Evolutionary conservation across 1,284 basidiomycete species (phyloP).

Genomic region (Ceratobasidium sp.): DNA sequence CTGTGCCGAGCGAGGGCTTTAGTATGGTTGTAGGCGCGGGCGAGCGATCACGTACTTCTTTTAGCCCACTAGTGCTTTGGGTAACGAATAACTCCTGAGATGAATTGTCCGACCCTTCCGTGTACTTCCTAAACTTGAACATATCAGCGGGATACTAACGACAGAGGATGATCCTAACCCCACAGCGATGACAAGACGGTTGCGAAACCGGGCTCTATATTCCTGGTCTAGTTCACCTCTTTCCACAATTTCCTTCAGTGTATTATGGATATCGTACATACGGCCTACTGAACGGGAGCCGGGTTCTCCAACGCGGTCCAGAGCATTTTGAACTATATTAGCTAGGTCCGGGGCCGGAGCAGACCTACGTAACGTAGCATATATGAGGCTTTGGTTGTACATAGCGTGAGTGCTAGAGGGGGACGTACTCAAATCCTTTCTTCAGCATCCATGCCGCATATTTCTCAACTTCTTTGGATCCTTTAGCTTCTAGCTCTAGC

Average conservation of each 20-base stretch:
- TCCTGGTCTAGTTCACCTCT: neutral
- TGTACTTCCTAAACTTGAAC: neutral
- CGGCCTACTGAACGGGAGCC: neutral
- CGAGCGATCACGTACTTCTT: slow-evolving; percentile 3
- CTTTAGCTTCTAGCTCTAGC: slow-evolving; percentile 28
- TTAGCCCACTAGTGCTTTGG: slow-evolving; percentile 20
- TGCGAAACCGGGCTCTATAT: neutral
- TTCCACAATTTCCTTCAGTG: neutral
- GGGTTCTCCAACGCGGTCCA: neutral
- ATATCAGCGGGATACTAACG: neutral
- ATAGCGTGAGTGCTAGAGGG: neutral
- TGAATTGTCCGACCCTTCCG: neutral
- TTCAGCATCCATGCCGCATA: slow-evolving; percentile 40
- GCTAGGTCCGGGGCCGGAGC: neutral
- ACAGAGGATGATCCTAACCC: neutral
- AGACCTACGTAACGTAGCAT: neutral
- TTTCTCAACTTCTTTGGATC: slow-evolving; percentile 23
- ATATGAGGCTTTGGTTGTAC: neutral
- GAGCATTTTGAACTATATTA: slow-evolving; percentile 6
- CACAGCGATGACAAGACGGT: neutral
- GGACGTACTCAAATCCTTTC: slow-evolving; percentile 37
- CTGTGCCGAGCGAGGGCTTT: slow-evolving; percentile 2
- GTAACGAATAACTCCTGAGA: slow-evolving; percentile 25
- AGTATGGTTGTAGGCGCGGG: neutral
- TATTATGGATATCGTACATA: neutral